Evolutionary conservation across 805 yeast species (phyloP), one percentile per base, ranked within the genome.

Genomic region (Yamadazyma kitorensis): DNA sequence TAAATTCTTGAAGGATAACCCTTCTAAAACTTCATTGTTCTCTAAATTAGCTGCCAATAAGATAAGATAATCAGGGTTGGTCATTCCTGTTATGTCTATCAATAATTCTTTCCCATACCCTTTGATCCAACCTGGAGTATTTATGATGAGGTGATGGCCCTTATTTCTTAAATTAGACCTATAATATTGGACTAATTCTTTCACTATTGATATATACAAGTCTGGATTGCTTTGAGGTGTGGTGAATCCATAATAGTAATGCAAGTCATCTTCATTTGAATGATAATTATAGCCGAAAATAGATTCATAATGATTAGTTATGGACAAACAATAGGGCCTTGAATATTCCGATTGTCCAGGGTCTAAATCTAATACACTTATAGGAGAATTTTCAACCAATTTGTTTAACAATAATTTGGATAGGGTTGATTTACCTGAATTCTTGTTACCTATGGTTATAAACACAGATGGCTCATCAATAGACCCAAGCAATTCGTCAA

Each of bases 81-180:
- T 54, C 7, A 54, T 39, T 0, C 47, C 40, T 2, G 79, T 62
- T 2, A 83, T 57, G 17, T 68, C 60, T 11, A 57, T 64, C n/a
- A 85, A 63, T 6, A 88, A 58, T 30, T 78, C 81, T 11, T 80
- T 66, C 0, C 97, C 97, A 42, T 77, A 78, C 0, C 96, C 97
- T 55, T 84, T 85, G 19, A 87, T 74, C 96, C 96, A 88, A 0
- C 96, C 96, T 0, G 96, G 91, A 1, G 89, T 76, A 48, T 88
- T 88, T 4, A 89, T 69, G 1, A 88, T 54, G 3, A 87, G 57
- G 11, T 63, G 71, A 14, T 34, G 39, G 2, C 61, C 61, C 8
- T 43, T 44, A 4, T 49, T 52, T 34, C 29, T 48, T 19, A 45
- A 44, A 7, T 39, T 25, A 11, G 31, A 20, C 4, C 17, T 18